These are phyloP conservation scores for Sicyos baderoa DNA, from an alignment of 306 rosid species.

Conservation along the genomic window DNA sequence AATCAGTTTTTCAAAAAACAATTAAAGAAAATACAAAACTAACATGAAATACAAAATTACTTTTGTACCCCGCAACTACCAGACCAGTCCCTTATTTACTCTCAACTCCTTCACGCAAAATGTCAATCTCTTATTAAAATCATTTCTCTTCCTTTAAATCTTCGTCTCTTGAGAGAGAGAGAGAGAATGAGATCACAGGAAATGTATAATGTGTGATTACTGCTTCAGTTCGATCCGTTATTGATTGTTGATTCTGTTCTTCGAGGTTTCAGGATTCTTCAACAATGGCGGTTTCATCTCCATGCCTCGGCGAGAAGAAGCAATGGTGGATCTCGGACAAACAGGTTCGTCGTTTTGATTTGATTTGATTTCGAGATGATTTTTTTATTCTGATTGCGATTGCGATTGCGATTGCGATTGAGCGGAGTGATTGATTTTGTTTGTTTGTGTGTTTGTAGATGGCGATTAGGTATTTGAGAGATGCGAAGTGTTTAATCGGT, in stretches of 20 bases:
- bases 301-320: conserved; percentile 49
- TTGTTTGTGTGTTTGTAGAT: conserved; percentile 24
- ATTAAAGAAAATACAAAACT: too few relatives aligned
- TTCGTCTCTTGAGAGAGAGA: conserved; percentile 20
- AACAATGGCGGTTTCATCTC: conserved; percentile 50
- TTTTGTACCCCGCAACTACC: conserved; percentile 16
- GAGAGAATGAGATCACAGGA: not conserved
- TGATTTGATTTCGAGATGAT: not conserved
- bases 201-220: conserved; percentile 6
- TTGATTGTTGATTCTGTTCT: not conserved
- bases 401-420: not conserved
- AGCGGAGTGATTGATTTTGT: too few relatives aligned
- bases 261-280: not conserved
- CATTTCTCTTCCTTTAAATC: conserved; percentile 5
- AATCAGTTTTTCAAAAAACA: conserved; percentile 26
- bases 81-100: conserved; percentile 20
- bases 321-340: conserved; percentile 89
- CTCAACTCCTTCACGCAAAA: conserved; percentile 17
- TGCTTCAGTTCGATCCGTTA: conserved; percentile 18
- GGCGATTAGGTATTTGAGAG: conserved; percentile 65
- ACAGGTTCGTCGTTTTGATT: conserved; percentile 32
- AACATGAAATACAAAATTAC: not conserved
- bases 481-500: conserved; percentile 53
- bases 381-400: not conserved
- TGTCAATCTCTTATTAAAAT: conserved; percentile 8